A percentile compares a stretch with the other conserved stretches of the same genome.
These are phyloP conservation scores for Kluyveromyces nonfermentans DNA, from an alignment of 805 yeast genomes.

Conservation along the genomic window DNA sequence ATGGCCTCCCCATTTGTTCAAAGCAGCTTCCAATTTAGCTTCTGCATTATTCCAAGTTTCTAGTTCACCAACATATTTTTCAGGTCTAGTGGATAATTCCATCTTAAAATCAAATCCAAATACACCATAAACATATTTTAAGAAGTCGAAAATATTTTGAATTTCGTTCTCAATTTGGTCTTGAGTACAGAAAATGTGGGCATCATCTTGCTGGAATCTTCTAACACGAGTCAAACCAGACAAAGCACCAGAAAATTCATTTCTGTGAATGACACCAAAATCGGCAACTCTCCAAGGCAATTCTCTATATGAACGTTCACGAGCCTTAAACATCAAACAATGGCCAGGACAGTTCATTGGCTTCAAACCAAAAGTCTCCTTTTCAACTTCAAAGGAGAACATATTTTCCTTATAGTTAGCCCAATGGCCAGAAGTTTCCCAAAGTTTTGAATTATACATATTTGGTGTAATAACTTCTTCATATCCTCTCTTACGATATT, in stretches of 20 bases:
- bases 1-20: slow-evolving; percentile 74
- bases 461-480: slow-evolving; percentile 99
- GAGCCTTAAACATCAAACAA: slow-evolving; percentile 81
- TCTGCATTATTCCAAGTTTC: slow-evolving; percentile 95
- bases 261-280: slow-evolving; percentile 94
- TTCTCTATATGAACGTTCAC: slow-evolving; percentile 94
- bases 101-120: slow-evolving; percentile 93
- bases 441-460: slow-evolving; percentile 93
- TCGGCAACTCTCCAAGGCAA: slow-evolving; percentile 99
- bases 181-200: slow-evolving; percentile 91
- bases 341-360: slow-evolving; percentile 94
- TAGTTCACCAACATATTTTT: slow-evolving; percentile 86
- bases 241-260: slow-evolving; percentile 91
- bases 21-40: slow-evolving; percentile 68
- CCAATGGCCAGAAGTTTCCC: slow-evolving; percentile 99
- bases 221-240: slow-evolving; percentile 95
- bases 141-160: slow-evolving; percentile 73
- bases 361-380: slow-evolving; percentile 88
- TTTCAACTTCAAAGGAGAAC: slow-evolving; percentile 95
- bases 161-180: slow-evolving; percentile 88
- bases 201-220: slow-evolving; percentile 99
- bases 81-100: slow-evolving; percentile 97
- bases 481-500: slow-evolving; percentile 89
- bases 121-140: slow-evolving; percentile 76
- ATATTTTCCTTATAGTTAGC: slow-evolving; percentile 93